These are phyloP conservation scores for Gymnopus androsaceus DNA, from an alignment of 1,284 basidiomycete species.

Conservation along the genomic window DNA sequence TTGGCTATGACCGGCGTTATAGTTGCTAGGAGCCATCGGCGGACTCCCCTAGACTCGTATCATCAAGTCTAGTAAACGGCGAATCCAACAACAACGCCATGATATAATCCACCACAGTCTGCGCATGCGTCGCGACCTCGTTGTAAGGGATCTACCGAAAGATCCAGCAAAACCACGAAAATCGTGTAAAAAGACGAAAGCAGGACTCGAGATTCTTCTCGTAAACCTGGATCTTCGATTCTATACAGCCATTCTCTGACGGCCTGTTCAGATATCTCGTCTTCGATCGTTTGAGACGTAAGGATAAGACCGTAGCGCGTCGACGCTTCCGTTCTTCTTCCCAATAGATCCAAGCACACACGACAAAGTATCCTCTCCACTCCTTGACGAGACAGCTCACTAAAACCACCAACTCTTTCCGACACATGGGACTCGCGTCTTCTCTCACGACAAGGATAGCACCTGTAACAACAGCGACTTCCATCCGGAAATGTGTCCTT, in stretches of 20 bases:
- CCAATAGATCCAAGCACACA: conserved; percentile 96
- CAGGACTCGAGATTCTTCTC: conserved; percentile 82
- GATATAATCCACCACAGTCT: conserved; percentile 92
- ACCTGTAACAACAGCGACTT: conserved; percentile 76
- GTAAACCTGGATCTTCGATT: conserved; percentile 61
- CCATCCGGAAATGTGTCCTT: conserved; percentile 77
- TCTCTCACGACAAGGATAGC: conserved; percentile 83
- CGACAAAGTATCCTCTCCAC: conserved; percentile 94
- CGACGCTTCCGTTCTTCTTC: conserved; percentile 77
- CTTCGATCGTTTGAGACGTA: conserved; percentile 50
- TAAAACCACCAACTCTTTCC: conserved; percentile 92
- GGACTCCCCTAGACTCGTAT: conserved; percentile 60
- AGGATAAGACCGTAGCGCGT: conserved; percentile 31
- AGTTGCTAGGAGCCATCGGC: conserved; percentile 44
- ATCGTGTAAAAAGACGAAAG: conserved; percentile 92
- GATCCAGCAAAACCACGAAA: conserved; percentile 86
- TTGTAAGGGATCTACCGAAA: conserved; percentile 92
- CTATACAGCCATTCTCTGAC: conserved; percentile 81
- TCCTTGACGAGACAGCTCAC: conserved; percentile 94
- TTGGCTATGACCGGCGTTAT: conserved; percentile 32
- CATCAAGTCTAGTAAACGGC: conserved; percentile 76
- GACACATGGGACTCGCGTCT: conserved; percentile 94
- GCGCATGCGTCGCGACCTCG: conserved; percentile 89
- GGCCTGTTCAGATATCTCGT: conserved; percentile 68
- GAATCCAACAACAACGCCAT: conserved; percentile 88